Evolutionary conservation across 768 basidiomycete genomes (phyloP).

Genomic region (Xerocomellus chrysenteron): DNA sequence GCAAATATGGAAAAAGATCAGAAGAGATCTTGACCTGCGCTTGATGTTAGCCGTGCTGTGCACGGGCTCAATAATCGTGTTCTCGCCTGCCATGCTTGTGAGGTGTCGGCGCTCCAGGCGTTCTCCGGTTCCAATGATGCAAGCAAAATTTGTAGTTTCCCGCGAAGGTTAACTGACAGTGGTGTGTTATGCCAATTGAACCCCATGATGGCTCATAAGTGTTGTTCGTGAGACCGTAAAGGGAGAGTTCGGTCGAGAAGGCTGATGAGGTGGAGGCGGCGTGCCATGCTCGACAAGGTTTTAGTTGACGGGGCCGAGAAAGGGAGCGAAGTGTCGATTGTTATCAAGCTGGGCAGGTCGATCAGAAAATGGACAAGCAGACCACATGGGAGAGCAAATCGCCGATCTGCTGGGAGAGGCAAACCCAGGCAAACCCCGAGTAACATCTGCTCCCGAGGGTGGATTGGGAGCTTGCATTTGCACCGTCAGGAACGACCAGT

Average conservation of each 20-base stretch:
- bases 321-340: conserved; percentile 1
- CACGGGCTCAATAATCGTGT: conserved; percentile 26
- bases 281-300: background rate
- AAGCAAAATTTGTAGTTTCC: conserved; percentile 12
- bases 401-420: conserved; percentile 2
- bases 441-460: conserved; percentile 11
- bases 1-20: conserved; percentile 16
- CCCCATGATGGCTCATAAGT: no score
- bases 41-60: conserved; percentile 34
- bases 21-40: conserved; percentile 29
- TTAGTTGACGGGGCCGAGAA: background rate
- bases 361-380: conserved; percentile 1
- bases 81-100: conserved; percentile 27
- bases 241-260: background rate
- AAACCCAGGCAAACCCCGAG: background rate
- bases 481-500: conserved; percentile 13
- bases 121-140: conserved; percentile 27
- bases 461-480: conserved; percentile 4
- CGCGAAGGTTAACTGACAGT: conserved; percentile 23
- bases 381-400: background rate
- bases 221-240: background rate
- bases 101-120: conserved; percentile 29
- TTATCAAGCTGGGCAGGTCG: conserved; percentile 5
- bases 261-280: background rate
- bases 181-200: background rate